These are phyloP conservation scores for Daldinia concentrica DNA, from an alignment of 495 filamentous ascomycete genomes.

Conservation along the genomic window DNA sequence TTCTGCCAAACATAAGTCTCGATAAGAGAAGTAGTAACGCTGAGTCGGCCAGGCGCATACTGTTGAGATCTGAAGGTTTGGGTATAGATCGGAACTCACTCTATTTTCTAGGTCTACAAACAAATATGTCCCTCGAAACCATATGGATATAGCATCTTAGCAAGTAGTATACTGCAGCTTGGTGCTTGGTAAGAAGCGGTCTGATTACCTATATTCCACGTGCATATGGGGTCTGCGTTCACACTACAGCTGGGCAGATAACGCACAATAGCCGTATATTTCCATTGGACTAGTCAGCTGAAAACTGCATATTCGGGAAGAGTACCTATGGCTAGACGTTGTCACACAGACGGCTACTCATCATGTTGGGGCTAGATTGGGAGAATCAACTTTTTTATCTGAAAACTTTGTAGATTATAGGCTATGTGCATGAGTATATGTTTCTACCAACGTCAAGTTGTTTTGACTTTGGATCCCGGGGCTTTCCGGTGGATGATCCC, in stretches of 20 bases:
- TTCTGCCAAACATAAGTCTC: not conserved
- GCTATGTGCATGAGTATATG: constrained; percentile 3
- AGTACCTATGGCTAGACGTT: too few relatives aligned
- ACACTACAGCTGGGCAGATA: too few relatives aligned
- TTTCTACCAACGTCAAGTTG: constrained; percentile 38
- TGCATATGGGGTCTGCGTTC: too few relatives aligned
- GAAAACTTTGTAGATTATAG: constrained; percentile 15
- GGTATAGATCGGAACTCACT: too few relatives aligned
- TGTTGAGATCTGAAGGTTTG: not conserved
- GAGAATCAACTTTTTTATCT: constrained; percentile 24
- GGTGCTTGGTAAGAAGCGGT: too few relatives aligned
- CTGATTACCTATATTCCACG: too few relatives aligned
- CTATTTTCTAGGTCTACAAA: too few relatives aligned
- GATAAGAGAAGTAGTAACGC: not conserved
- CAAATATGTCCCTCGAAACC: not conserved
- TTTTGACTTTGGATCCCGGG: constrained; percentile 50
- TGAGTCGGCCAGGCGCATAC: not conserved
- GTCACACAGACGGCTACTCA: too few relatives aligned
- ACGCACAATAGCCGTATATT: too few relatives aligned
- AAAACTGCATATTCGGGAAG: too few relatives aligned
- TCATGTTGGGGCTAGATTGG: not conserved
- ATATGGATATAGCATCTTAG: not conserved
- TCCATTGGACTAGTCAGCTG: too few relatives aligned
- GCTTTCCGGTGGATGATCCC: constrained; percentile 47
- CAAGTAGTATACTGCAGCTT: not conserved